phyloP scores from a whole-genome alignment of 2,329 filamentous ascomycete species.

The Talaromyces sp. region DNA sequence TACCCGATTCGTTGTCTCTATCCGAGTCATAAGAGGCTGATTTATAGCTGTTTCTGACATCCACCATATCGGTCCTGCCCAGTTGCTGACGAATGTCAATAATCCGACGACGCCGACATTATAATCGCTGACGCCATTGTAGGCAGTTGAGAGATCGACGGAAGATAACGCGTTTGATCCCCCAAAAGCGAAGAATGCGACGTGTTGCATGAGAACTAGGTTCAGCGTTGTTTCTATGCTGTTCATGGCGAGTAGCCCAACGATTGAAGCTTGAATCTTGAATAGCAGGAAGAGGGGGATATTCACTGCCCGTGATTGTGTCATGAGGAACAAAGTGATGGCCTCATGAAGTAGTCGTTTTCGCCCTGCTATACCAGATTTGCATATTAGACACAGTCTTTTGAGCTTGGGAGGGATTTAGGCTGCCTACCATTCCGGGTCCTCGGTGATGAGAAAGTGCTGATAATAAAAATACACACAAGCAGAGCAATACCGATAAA shows the following conservation, averaged over 20 bases:
- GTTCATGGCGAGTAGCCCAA: conserved; percentile 41
- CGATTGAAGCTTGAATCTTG: conserved; percentile 57
- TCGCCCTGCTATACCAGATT: conserved; percentile 17
- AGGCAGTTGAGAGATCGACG: conserved; percentile 90
- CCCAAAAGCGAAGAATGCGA: conserved; percentile 84
- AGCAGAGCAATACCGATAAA: conserved; percentile 46
- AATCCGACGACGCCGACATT: conserved; percentile 75
- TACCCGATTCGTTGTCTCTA: conserved; percentile 50
- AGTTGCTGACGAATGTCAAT: conserved; percentile 84
- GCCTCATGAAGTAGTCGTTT: conserved; percentile 56
- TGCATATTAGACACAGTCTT: not conserved
- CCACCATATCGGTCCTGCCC: conserved; percentile 91
- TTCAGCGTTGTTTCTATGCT: conserved; percentile 63
- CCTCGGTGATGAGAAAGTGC: conserved; percentile 15
- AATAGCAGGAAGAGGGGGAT: conserved; percentile 80
- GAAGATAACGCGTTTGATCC: conserved; percentile 93
- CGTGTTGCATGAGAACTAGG: conserved; percentile 72
- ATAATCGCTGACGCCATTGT: conserved; percentile 84
- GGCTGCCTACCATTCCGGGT: not conserved
- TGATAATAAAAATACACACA: conserved; percentile 26
- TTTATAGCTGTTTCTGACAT: conserved; percentile 55
- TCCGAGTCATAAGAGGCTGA: conserved; percentile 19
- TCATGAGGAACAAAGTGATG: conserved; percentile 74
- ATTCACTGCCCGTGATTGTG: conserved; percentile 81
- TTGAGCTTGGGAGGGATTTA: not conserved